Base-by-base conservation (phyloP, 768 basidiomycete genomes). In the Hygrophoropsis aurantiaca region DNA sequence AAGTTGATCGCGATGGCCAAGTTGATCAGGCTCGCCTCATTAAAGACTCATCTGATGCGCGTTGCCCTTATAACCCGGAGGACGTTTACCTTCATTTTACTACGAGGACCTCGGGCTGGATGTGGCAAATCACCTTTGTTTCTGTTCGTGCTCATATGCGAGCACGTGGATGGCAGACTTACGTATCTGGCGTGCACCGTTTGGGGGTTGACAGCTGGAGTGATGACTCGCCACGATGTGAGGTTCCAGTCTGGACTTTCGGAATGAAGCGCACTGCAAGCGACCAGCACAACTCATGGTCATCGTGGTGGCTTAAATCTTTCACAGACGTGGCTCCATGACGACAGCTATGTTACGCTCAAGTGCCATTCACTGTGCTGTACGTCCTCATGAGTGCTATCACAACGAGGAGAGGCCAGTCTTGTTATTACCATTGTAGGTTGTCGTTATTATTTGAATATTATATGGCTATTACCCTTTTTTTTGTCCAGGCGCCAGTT, bases 401-500 rank as follows among this genome's bases (percentile, higher is more conserved):
- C 27, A 30, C 6, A 30, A 30, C 27, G 27, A 30, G 27, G 27
- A 30, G 27, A 13, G 27, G 27, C n/a, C n/a, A n/a, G n/a, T n/a
- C 16, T 16, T 10, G n/a, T 10, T 16, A 38, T 16, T 16, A 38
- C 20, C n/a, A 21, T 6, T 38, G 36, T 18, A 37, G 49, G 51
- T 53, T n/a, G n/a, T n/a, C n/a, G 27, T 30, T 6, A 30, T 58
- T 23, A 49, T 51, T 60, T 51, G 48, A 58, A 57, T 60, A 58
- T 58, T 5, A 50, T 55, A 47, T 45, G 47, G 21, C 44, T 37
- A 45, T 38, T 41, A 36, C 48, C 51, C 38, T 47, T 53, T 48
- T 54, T 58, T 50, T 33, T 37, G 30, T 39, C 27, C 6, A 30
- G 27, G 6, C 27, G 13, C 7, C 13, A 13, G 27, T 30, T 30